Evolutionary conservation across 805 yeast species (phyloP).

Genomic region (Zygosaccharomyces rouxii): DNA sequence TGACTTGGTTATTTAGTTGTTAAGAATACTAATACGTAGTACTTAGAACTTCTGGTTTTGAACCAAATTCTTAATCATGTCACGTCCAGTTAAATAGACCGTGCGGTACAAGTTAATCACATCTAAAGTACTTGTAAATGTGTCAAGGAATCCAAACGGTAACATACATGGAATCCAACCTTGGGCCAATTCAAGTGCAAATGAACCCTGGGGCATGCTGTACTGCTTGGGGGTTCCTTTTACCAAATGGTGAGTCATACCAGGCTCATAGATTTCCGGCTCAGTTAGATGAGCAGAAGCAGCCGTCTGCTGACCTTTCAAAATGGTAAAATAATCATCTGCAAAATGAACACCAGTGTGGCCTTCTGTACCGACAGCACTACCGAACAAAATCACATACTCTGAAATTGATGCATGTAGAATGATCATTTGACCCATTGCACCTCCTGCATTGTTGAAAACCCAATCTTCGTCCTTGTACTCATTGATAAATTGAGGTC

Average conservation of each 20-base stretch:
- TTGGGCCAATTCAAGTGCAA: slow-evolving; percentile 93
- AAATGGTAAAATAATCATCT: slow-evolving; percentile 93
- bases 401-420: slow-evolving; percentile 93
- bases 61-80: slow-evolving; percentile 66
- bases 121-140: slow-evolving; percentile 77
- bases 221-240: slow-evolving; percentile 82
- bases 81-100: slow-evolving; percentile 65
- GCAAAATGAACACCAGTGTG: slow-evolving; percentile 95
- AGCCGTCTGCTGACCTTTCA: slow-evolving; percentile 74
- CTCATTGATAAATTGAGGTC: slow-evolving; percentile 65
- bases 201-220: slow-evolving; percentile 73
- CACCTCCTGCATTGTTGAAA: slow-evolving; percentile 97
- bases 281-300: slow-evolving; percentile 57
- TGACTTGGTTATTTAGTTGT: neutral
- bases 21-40: neutral
- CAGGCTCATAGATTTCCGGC: slow-evolving; percentile 77
- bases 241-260: slow-evolving; percentile 74
- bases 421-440: slow-evolving; percentile 95
- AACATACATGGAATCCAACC: slow-evolving; percentile 99
- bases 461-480: slow-evolving; percentile 83
- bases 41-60: slow-evolving; percentile 60
- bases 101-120: slow-evolving; percentile 64
- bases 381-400: slow-evolving; percentile 88
- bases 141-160: slow-evolving; percentile 89
- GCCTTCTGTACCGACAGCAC: slow-evolving; percentile 93